Evolutionary conservation across 1,284 basidiomycete species (phyloP), one percentile per base, ranked within the genome.

Genomic region (Ganoderma sinense): DNA sequence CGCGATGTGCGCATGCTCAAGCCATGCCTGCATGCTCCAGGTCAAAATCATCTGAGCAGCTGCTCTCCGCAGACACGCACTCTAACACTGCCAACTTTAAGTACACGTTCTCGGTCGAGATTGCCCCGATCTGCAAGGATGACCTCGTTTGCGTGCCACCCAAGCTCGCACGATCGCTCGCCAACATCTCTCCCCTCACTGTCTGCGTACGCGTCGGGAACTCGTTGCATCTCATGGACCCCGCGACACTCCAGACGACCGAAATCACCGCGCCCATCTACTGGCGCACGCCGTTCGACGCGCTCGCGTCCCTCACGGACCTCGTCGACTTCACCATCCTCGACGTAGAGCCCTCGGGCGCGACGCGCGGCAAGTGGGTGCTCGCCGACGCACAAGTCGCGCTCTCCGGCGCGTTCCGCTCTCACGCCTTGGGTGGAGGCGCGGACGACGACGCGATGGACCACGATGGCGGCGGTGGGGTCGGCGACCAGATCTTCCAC

Each of bases 101-200:
- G 83, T 97, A 96, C 82, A 97, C 97, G 4, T 99, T 97, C 86
- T 98, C 96, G 23, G 95, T 99, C 75, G 97, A 99, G 83, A 98
- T 99, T 76, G 91, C 94, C 7, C 97, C 97, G 0, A 90, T 99
- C 71, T 99, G 97, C 86, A 99, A 99, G 82, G 97, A 99, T 80
- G 97, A 99, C 80, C 89, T 99, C 51, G 94, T 99, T 43, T 97
- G 94, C 80, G 86, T 99, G 51, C 96, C 97, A 3, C 83, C 84
- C 26, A 94, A 94, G 78, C 90, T 93, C 74, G 97, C 97, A 0
- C 91, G 92, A 31, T 84, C 88, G 40, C 86, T 98, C 71, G 91
- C 92, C 77, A 98, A 97, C 84, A 97, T 99, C 80, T 90, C 87
- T 62, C 97, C 94, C 13, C 85, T 99, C 45, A 91, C 93, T 11